Conservation (phyloP, 768 basidiomycete genomes). For the Phaeolepiota aurea region DNA sequence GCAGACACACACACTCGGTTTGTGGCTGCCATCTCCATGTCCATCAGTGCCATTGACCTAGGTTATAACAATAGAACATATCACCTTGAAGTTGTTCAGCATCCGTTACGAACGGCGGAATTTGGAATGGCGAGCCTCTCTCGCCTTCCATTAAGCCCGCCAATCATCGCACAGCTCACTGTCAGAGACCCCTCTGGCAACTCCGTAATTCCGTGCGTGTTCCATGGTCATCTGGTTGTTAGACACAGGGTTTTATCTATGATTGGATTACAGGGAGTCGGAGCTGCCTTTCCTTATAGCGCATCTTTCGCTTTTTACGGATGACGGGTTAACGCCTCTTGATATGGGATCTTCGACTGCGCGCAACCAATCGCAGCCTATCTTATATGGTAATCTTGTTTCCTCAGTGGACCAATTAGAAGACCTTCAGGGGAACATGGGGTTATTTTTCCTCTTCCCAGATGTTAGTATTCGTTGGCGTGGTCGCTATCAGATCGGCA, state of each 20-base stretch:
- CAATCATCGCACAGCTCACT: conserved; percentile 72
- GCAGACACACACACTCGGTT: conserved; percentile 48
- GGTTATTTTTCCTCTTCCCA: conserved; percentile 86
- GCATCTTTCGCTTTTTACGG: conserved; percentile 68
- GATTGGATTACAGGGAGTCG: conserved; percentile 47
- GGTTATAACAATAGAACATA: conserved; percentile 41
- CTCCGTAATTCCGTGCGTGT: conserved; percentile 68
- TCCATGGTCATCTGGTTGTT: conserved; percentile 6
- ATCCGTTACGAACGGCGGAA: conserved; percentile 76
- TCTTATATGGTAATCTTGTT: conserved; percentile 82
- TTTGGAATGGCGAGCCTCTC: conserved; percentile 70
- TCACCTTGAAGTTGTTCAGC: conserved; percentile 78
- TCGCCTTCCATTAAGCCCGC: conserved; percentile 77
- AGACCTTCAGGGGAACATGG: conserved; percentile 71
- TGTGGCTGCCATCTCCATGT: conserved; percentile 9
- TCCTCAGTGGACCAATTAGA: conserved; percentile 74
- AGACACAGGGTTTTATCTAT: conserved; percentile 4
- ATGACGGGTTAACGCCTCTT: conserved; percentile 53
- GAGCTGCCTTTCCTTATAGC: conserved; percentile 87
- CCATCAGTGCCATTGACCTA: not conserved
- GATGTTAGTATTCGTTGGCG: conserved; percentile 81
- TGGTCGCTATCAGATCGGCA: conserved; percentile 68
- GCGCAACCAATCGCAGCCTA: conserved; percentile 39
- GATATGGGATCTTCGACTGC: conserved; percentile 58
- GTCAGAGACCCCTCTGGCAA: conserved; percentile 68